A percentile compares a stretch with the other conserved stretches of the same genome.
Evolutionary conservation across 257 asterid species (phyloP).

Genomic region (Solanum acaule): DNA sequence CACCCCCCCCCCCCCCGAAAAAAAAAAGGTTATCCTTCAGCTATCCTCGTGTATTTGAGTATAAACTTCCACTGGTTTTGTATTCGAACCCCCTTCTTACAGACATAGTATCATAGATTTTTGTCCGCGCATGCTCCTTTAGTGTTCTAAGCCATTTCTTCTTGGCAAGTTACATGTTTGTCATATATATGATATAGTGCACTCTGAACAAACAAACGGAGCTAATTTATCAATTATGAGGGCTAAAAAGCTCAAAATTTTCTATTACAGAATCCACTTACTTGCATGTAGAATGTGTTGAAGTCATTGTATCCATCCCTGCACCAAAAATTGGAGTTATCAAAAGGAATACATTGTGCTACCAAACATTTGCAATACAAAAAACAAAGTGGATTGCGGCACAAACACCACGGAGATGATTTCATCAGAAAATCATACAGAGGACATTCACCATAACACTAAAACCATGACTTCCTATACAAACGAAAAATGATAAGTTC

Average conservation of each 20-base stretch:
- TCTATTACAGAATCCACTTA: constrained; percentile 23
- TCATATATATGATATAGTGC: not conserved
- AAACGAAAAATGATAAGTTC: not conserved
- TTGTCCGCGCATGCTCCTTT: not conserved
- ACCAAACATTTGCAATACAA: not conserved
- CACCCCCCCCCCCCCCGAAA: too few relatives aligned
- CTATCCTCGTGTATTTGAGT: too few relatives aligned
- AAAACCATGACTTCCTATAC: not conserved
- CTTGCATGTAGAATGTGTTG: constrained; percentile 99
- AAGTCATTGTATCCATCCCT: constrained; percentile 99
- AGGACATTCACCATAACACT: not conserved
- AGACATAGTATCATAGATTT: not conserved
- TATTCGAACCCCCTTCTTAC: not conserved
- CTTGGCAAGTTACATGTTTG: not conserved
- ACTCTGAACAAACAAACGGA: not conserved
- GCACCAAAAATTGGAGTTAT: constrained; percentile 37
- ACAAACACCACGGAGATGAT: not conserved
- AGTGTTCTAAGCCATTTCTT: not conserved
- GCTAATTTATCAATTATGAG: not conserved
- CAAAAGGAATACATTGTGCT: not conserved
- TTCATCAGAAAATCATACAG: not conserved
- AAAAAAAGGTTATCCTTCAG: too few relatives aligned
- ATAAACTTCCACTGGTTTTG: too few relatives aligned
- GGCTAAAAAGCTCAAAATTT: not conserved
- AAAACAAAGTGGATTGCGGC: not conserved